Evolutionary conservation across 1,284 basidiomycete genomes (phyloP).

Genomic region (Puccinia brachypodii): DNA sequence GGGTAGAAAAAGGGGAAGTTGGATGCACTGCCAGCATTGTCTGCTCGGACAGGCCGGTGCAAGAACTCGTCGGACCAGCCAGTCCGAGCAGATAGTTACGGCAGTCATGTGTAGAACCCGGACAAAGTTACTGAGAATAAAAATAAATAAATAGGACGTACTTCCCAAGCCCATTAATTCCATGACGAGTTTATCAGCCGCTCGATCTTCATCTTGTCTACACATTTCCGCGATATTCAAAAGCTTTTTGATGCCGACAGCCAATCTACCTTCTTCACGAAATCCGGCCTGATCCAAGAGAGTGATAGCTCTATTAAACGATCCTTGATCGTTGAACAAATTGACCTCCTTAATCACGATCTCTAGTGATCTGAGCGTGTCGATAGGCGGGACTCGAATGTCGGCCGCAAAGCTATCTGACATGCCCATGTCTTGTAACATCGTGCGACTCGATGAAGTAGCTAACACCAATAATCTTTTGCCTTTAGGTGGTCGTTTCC

Average conservation of each 20-base stretch:
- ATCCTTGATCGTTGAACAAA: constrained; percentile 68
- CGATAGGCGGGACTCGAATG: constrained; percentile 79
- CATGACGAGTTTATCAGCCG: constrained; percentile 58
- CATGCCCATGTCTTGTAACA: constrained; percentile 87
- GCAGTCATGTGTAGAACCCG: too few relatives aligned
- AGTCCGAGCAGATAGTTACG: too few relatives aligned
- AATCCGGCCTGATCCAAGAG: constrained; percentile 78
- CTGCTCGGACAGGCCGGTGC: too few relatives aligned
- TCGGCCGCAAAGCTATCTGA: constrained; percentile 85
- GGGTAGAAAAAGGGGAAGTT: neutral
- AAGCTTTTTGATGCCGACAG: constrained; percentile 92
- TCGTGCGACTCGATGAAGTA: constrained; percentile 82
- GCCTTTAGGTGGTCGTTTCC: constrained; percentile 88
- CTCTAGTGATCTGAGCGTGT: constrained; percentile 70
- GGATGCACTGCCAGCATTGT: neutral
- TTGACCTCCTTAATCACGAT: constrained; percentile 78
- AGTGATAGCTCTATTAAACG: constrained; percentile 66
- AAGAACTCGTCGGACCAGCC: too few relatives aligned
- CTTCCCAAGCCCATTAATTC: constrained; percentile 52
- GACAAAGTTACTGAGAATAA: neutral
- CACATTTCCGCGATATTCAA: constrained; percentile 94
- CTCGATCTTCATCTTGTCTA: constrained; percentile 67
- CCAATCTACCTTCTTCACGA: constrained; percentile 64
- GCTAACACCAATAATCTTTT: constrained; percentile 88
- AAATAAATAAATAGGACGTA: constrained; percentile 13